Evolutionary conservation across 345 rosid genomes (phyloP), one percentile per base, ranked within the genome.

Genomic region (Viola odorata): DNA sequence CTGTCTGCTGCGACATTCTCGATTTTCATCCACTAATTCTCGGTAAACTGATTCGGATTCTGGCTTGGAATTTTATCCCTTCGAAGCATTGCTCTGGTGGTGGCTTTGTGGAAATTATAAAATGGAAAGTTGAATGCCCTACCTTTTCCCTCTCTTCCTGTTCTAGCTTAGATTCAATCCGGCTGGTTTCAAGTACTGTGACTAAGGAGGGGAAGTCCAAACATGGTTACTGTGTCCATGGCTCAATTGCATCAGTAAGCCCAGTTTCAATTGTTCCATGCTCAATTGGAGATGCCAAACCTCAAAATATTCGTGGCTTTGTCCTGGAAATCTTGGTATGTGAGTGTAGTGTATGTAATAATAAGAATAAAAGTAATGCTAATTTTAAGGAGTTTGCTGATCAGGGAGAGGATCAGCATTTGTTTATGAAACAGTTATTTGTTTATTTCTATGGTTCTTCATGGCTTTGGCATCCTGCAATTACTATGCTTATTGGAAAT

Each of bases 1-100:
- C 82, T 3, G 47, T 94, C 37, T 90, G 97, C 80, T 94, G 99
- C 59, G 99, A 92, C 55, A 72, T 94, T 14, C 62, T 84, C 41
- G 65, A 70, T 40, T 69, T 90, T 37, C 73, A 75, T 37, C 60
- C 74, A 38, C 53, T 57, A 8, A 53, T 73, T 3, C 58, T 90
- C 54, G 84, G 84, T 32, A 76, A 60, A 36, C 78, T 54, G 66
- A 77, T 94, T 15, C 64, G 62, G 60, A 85, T 86, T 50, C 52
- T 70, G 1, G 78, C 96, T 11, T 94, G 91, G 87, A 94, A 90
- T 75, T 90, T 85, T 66, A 67, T 90, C 65, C 94, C 91, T 7
- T 61, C 73, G 47, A 77, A 76, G 50, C 82, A 73, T 64, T 58
- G 7, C 39, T 17, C 57, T 23, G 65, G 56, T 4, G 80, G 78